Evolutionary conservation across 129 eudicot species (phyloP).

Genomic region (Daucus carota): DNA sequence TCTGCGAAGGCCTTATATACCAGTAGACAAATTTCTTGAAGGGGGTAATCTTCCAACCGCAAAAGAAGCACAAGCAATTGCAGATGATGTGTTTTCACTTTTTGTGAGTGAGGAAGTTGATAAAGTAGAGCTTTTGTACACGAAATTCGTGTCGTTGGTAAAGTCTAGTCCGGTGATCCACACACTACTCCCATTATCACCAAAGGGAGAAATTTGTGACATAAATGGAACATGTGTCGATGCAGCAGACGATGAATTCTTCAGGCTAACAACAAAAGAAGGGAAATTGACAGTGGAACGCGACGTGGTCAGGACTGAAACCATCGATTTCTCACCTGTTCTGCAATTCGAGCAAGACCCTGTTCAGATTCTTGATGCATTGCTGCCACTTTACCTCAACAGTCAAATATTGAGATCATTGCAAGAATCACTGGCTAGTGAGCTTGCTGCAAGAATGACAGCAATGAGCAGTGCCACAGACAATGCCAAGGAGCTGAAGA

Average conservation of each 20-base stretch:
- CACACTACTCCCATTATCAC: conserved; percentile 48
- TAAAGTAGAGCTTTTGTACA: conserved; percentile 50
- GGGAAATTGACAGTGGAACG: conserved; percentile 50
- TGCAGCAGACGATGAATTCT: conserved; percentile 53
- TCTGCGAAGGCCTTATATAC: conserved; percentile 29
- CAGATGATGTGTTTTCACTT: conserved; percentile 52
- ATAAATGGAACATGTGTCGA: conserved; percentile 47
- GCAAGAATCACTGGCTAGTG: conserved; percentile 64
- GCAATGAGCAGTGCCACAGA: conserved; percentile 59
- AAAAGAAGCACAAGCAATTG: conserved; percentile 50
- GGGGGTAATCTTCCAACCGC: conserved; percentile 36
- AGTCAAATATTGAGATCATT: conserved; percentile 52
- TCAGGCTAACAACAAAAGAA: conserved; percentile 49
- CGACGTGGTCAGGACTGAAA: conserved; percentile 30
- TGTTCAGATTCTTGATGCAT: conserved; percentile 53
- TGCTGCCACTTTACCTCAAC: conserved; percentile 51
- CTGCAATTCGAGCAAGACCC: conserved; percentile 64
- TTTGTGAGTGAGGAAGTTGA: conserved; percentile 58
- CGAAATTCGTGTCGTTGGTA: conserved; percentile 47
- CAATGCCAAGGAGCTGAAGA: conserved; percentile 43
- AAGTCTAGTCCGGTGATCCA: conserved; percentile 45
- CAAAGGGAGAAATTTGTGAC: conserved; percentile 51
- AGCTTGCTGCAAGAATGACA: conserved; percentile 57
- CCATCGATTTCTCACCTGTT: conserved; percentile 25
- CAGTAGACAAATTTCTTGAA: conserved; percentile 38